Base-by-base conservation (phyloP, 306 rosid genomes). In the Quercus aquifolioides region DNA sequence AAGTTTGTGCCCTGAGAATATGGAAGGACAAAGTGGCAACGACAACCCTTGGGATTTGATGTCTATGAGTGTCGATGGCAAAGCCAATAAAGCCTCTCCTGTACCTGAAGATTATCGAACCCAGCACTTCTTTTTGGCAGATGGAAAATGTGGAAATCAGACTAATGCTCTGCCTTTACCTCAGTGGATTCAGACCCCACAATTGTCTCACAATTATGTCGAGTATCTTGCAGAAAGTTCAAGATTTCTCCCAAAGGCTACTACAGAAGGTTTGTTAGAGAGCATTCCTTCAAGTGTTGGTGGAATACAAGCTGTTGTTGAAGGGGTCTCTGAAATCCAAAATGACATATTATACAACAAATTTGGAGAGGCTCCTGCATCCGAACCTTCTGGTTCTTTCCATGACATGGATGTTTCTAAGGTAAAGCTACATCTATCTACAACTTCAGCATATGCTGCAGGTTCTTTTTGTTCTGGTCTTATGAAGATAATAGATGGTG, bases 201-300 rank as follows among this genome's bases (percentile, higher is more conserved):
- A 85, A 78, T 86, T 80, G 30, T 74, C 85, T 73, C 88, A 79
- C 35, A 77, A 69, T 57, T 88, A 80, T 65, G 91, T 87, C 75
- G 82, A 92, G 52, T 94, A 74, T 86, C 86, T 89, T 52, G 71
- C 90, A 3, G 96, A 90, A 73, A 76, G 88, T 68, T 87, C 94
- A 55, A 41, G 77, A 55, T 84, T 78, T 86, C 77, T 84, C 43
- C 85, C 87, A 11, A 85, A 74, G 78, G 19, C 73, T 62, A 49
- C 88, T 38, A 59, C 77, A 11, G 87, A 88, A 70, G 84, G 82
- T 64, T 71, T 78, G 88, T 55, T 76, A 23, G 91, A 86, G 75
- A 84, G 63, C 71, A 67, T 64, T 80, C 86, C 85, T 81, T 81
- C 79, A 60, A 76, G 84, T 55, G 41, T 73, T 82, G 73, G 51